Evolutionary conservation across 1,284 basidiomycete genomes (phyloP), one percentile per base, ranked within the genome.

Genomic region (Apiotrichum mycotoxinovorans): DNA sequence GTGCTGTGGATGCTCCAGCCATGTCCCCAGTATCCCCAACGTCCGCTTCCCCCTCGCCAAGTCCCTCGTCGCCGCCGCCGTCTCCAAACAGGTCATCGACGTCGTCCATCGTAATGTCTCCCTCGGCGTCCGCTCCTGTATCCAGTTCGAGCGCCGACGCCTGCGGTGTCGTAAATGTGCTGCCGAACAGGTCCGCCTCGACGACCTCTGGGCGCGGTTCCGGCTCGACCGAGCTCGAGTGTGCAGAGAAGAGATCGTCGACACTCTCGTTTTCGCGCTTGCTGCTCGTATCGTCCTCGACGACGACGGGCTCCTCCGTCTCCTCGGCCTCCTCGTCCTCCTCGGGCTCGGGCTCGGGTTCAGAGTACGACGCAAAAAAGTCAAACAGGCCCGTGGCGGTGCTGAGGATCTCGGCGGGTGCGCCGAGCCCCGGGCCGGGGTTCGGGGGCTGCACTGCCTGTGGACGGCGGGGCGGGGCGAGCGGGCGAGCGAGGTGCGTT

Each of bases 181-280:
- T 50, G 2, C 43, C 44, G 47, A 54, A 58, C 23, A 46, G 43
- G 22, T 56, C 62, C 1, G 37, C 38, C 17, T 37, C 44, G 51
- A n/a, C 44, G 25, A 33, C 38, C 15, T 54, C 51, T 17, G 46
- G 23, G 30, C 30, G 30, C 30, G 30, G 30, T 41, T 50, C 43
- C n/a, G 50, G 37, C 45, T 54, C 52, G 11, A 53, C 52, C 18
- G 45, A 17, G n/a, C 22, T 34, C 7, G 67, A 66, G 50, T 66
- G 63, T 2, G 63, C 62, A 2, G 69, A 70, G 56, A 74, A 74
- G 18, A 74, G 64, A 54, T 74, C 72, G 48, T 72, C 70, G 12
- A 71, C 43, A 33, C 58, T 41, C 40, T 49, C 50, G 42, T 45
- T 42, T 23, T 51, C 55, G 38, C 55, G 63, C 61, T 30, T 50